Conservation (phyloP, 2,329 filamentous ascomycete genomes). For the Epichloe sibirici region DNA sequence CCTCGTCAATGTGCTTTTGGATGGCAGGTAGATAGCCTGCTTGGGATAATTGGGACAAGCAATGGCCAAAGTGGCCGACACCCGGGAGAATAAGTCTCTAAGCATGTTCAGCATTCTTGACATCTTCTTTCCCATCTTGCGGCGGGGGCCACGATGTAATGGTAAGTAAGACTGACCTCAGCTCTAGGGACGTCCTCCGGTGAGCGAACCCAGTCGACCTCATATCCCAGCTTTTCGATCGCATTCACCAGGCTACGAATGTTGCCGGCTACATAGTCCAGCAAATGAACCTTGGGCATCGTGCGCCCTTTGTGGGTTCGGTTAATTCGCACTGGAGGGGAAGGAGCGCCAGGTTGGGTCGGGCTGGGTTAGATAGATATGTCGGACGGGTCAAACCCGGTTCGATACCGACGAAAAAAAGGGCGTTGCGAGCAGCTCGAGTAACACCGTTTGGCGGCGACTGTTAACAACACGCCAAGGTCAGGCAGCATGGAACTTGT, state of each 20-base stretch:
- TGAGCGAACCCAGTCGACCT: conserved; percentile 80
- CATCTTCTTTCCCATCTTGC: neutral
- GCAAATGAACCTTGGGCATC: conserved; percentile 67
- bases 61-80: conserved; percentile 96
- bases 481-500: neutral
- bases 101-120: neutral
- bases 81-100: conserved; percentile 91
- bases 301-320: conserved; percentile 13
- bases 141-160: too few species aligned
- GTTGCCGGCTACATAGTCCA: conserved; percentile 92
- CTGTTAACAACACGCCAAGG: too few species aligned
- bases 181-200: conserved; percentile 77
- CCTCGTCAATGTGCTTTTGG: conserved; percentile 66
- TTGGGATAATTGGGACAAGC: conserved; percentile 68
- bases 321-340: too few species aligned
- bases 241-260: conserved; percentile 93
- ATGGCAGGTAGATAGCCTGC: conserved; percentile 80
- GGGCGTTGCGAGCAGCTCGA: too few species aligned
- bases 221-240: conserved; percentile 88
- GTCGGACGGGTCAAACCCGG: neutral
- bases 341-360: too few species aligned
- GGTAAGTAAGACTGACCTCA: conserved; percentile 43
- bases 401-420: too few species aligned
- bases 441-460: too few species aligned
- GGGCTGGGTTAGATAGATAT: neutral